Percentiles rank a stretch among this genome's conserved stretches.
Evolutionary conservation across 169 alveolate genomes (phyloP).

Genomic region (Plasmodium chabaudi): DNA sequence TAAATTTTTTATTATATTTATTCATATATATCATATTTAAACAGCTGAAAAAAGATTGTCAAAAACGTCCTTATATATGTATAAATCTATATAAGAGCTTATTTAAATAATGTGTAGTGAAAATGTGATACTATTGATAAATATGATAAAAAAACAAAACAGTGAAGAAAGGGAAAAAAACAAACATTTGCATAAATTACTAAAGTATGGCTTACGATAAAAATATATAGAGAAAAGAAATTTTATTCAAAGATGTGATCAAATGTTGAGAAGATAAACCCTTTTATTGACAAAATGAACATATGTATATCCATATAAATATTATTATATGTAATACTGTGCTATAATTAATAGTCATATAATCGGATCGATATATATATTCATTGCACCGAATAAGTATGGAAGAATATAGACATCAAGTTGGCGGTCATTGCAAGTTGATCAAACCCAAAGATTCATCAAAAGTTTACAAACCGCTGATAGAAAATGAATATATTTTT

Average conservation of each 20-base stretch:
- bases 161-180: too few relatives aligned
- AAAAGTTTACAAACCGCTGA: conserved; percentile 81
- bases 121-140: too few relatives aligned
- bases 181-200: too few relatives aligned
- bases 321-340: not conserved
- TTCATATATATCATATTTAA: too few relatives aligned
- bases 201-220: too few relatives aligned
- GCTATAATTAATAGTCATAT: not conserved
- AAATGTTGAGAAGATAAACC: too few relatives aligned
- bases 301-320: not conserved
- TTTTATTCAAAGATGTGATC: not conserved
- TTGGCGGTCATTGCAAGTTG: conserved; percentile 83
- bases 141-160: too few relatives aligned
- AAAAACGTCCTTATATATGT: too few relatives aligned
- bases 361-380: not conserved
- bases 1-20: too few relatives aligned
- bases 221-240: not conserved
- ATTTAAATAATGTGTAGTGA: too few relatives aligned
- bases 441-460: conserved; percentile 81
- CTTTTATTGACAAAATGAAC: not conserved
- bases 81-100: too few relatives aligned
- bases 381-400: conserved; percentile 49
- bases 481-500: conserved; percentile 80
- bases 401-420: conserved; percentile 84
- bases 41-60: too few relatives aligned